Percentiles rank a stretch among this genome's conserved stretches.
Evolutionary conservation across 2,329 filamentous ascomycete genomes (phyloP).

Genomic region (Fusarium compactum): DNA sequence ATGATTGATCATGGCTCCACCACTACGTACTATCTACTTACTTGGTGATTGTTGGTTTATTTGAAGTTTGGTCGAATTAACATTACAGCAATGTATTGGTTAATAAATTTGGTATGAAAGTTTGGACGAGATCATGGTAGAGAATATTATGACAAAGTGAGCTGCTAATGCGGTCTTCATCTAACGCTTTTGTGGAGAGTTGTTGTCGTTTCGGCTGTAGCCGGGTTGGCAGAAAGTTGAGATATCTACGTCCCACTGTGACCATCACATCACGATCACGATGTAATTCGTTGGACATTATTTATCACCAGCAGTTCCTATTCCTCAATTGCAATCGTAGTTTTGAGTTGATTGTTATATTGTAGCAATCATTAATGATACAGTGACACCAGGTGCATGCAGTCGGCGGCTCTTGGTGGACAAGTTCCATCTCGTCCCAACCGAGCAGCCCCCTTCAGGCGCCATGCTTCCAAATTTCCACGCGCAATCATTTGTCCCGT

Average conservation of each 20-base stretch:
- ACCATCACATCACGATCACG: constrained; percentile 1
- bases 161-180: constrained; percentile 21
- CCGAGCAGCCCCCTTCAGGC: constrained; percentile 33
- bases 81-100: background rate
- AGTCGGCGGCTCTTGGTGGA: constrained; percentile 39
- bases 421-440: constrained; percentile 38
- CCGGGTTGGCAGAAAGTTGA: constrained; percentile 42
- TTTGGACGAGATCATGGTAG: background rate
- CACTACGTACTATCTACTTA: constrained; percentile 15
- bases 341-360: constrained; percentile 47
- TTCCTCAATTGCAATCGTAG: constrained; percentile 27
- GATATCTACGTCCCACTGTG: constrained; percentile 21
- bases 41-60: constrained; percentile 1
- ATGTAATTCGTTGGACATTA: constrained; percentile 13
- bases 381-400: constrained; percentile 48
- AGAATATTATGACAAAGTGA: constrained; percentile 1
- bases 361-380: constrained; percentile 54
- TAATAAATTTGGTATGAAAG: background rate
- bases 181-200: constrained; percentile 35
- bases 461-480: constrained; percentile 41
- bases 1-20: constrained; percentile 32
- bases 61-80: background rate
- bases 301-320: constrained; percentile 6
- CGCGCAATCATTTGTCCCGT: constrained; percentile 38
- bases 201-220: constrained; percentile 41